Evolutionary conservation across 768 basidiomycete genomes (phyloP).

Genomic region (Auricularia cornea): DNA sequence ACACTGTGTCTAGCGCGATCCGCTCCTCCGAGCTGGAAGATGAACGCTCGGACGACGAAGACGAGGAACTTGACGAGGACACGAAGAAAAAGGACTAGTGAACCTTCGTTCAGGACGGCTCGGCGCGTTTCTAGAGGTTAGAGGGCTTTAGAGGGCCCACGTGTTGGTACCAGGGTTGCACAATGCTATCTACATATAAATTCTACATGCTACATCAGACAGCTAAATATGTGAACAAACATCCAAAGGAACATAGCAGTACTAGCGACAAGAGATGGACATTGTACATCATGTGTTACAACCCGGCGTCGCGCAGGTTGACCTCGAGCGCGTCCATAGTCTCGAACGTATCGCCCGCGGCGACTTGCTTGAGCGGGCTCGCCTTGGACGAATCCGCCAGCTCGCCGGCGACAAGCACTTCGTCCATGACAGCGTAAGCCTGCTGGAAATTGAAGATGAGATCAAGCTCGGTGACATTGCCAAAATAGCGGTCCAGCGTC

Average conservation of each 20-base stretch:
- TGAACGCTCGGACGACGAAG: slow-evolving; percentile 60
- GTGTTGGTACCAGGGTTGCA: too few relatives aligned
- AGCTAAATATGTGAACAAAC: neutral
- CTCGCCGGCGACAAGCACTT: slow-evolving; percentile 41
- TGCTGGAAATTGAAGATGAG: slow-evolving; percentile 47
- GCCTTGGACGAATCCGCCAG: slow-evolving; percentile 38
- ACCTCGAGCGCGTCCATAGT: slow-evolving; percentile 34
- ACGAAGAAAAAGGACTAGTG: neutral
- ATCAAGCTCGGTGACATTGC: slow-evolving; percentile 37
- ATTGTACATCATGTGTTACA: neutral
- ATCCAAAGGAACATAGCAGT: neutral
- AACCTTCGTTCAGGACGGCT: too few relatives aligned
- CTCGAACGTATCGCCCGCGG: slow-evolving; percentile 33
- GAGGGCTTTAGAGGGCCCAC: too few relatives aligned
- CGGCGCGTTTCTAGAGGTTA: too few relatives aligned
- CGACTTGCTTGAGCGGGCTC: slow-evolving; percentile 17
- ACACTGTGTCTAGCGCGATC: slow-evolving; percentile 40
- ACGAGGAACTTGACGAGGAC: slow-evolving; percentile 41
- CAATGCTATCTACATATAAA: neutral
- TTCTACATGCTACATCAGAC: neutral
- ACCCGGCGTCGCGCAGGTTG: slow-evolving; percentile 14
- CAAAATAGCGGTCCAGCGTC: slow-evolving; percentile 60
- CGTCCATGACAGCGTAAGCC: slow-evolving; percentile 41
- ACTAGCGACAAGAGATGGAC: neutral
- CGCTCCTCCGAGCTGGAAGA: slow-evolving; percentile 44